phyloP scores from a whole-genome alignment of 306 rosid genomes.

The Bauhinia variegata region DNA sequence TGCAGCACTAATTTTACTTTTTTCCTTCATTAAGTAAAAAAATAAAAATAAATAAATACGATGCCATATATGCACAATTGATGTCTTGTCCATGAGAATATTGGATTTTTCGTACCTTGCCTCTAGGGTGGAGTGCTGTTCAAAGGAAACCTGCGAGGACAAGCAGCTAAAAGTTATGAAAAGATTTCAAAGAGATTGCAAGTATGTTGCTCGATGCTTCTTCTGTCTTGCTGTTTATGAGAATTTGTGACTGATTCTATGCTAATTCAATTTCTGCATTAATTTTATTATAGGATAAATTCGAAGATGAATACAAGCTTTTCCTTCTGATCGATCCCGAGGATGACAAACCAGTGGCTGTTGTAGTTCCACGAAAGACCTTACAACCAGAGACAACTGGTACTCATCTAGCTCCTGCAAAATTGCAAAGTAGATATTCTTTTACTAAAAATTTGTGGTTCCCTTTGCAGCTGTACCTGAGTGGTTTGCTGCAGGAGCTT shows the following conservation, averaged over 20 bases:
- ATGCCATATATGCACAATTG: constrained; percentile 3
- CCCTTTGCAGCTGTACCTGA: constrained; percentile 83
- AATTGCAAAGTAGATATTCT: background rate
- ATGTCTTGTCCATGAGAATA: constrained; percentile 33
- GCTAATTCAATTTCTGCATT: constrained; percentile 11
- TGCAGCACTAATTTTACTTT: background rate
- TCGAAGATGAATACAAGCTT: constrained; percentile 82
- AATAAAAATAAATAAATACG: too few relatives aligned
- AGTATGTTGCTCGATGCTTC: constrained; percentile 41
- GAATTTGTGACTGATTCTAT: constrained; percentile 30
- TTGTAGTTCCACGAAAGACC: constrained; percentile 85
- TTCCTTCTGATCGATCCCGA: constrained; percentile 92
- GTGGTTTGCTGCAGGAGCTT: constrained; percentile 94
- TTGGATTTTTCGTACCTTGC: constrained; percentile 27
- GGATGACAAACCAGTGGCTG: constrained; percentile 96
- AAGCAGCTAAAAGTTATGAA: constrained; percentile 83
- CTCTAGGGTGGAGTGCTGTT: constrained; percentile 89
- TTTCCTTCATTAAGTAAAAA: background rate
- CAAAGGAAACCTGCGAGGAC: constrained; percentile 94
- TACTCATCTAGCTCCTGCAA: constrained; percentile 41
- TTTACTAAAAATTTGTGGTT: constrained; percentile 22
- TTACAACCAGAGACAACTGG: constrained; percentile 94
- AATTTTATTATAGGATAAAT: constrained; percentile 62
- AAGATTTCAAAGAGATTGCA: constrained; percentile 82
- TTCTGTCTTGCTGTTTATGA: constrained; percentile 11